Evolutionary conservation across 2,329 filamentous ascomycete genomes (phyloP).

Genomic region (Neofusicoccum laricinum): DNA sequence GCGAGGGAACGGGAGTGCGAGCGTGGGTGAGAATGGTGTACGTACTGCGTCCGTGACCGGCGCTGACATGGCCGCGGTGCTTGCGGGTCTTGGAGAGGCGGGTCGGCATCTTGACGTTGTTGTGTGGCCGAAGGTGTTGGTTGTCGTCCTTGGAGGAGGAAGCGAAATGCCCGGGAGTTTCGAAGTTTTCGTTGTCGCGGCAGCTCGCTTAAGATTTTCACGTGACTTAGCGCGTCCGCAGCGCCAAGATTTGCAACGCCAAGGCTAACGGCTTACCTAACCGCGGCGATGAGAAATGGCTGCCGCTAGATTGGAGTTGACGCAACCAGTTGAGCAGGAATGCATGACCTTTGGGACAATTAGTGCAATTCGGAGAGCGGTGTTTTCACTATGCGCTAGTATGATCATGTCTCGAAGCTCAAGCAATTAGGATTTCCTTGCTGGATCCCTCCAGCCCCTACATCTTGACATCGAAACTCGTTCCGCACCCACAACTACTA

Average conservation of each 20-base stretch:
- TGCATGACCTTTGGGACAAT: too few species aligned
- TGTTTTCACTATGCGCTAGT: too few species aligned
- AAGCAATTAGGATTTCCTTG: too few species aligned
- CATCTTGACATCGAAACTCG: slow-evolving; percentile 87
- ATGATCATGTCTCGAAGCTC: too few species aligned
- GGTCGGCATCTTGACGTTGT: slow-evolving; percentile 59
- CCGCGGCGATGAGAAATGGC: not conserved
- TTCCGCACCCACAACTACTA: slow-evolving; percentile 95
- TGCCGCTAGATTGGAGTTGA: not conserved
- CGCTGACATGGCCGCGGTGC: slow-evolving; percentile 95
- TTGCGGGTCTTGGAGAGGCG: slow-evolving; percentile 73
- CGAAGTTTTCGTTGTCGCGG: not conserved
- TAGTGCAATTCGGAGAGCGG: too few species aligned
- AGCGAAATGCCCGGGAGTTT: not conserved
- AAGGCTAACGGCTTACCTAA: not conserved
- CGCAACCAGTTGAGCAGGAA: too few species aligned
- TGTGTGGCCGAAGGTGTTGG: slow-evolving; percentile 14
- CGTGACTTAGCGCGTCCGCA: not conserved
- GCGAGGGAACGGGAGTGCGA: not conserved
- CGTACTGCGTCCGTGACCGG: slow-evolving; percentile 81
- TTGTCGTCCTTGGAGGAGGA: slow-evolving; percentile 1
- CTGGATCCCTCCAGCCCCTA: slow-evolving; percentile 11
- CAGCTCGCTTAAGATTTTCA: not conserved
- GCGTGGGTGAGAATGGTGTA: not conserved
- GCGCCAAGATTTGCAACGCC: not conserved